phyloP scores from a whole-genome alignment of 768 basidiomycete species.

The Panaeolus papilionaceus region DNA sequence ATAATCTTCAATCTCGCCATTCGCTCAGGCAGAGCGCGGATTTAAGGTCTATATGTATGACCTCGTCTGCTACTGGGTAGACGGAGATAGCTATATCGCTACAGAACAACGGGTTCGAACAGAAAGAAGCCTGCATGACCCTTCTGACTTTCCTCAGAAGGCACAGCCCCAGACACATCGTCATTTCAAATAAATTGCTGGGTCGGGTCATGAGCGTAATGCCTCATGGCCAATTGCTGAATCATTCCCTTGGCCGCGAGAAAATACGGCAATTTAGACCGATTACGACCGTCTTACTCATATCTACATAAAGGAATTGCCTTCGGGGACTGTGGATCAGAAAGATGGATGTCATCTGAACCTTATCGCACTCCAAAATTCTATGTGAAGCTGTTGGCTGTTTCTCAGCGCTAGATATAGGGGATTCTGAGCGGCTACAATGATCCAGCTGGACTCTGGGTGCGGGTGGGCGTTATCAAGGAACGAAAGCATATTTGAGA shows the following conservation, averaged over 20 bases:
- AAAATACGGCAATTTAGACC: neutral
- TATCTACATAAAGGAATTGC: slow-evolving; percentile 2
- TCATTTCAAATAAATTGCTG: neutral
- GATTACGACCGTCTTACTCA: slow-evolving; percentile 9
- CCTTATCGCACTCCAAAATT: slow-evolving; percentile 2
- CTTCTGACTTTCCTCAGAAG: neutral
- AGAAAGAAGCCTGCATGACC: neutral
- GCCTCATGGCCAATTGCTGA: neutral
- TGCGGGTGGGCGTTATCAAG: neutral
- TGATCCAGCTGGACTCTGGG: neutral
- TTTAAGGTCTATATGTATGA: neutral
- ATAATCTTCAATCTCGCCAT: neutral
- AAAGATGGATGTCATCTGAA: neutral
- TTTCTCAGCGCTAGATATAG: slow-evolving; percentile 1
- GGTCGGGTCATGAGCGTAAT: neutral
- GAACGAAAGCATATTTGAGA: neutral
- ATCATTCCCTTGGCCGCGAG: neutral
- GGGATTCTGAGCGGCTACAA: neutral
- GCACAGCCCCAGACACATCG: neutral
- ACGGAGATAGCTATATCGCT: neutral
- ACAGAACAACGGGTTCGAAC: neutral
- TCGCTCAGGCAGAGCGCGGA: neutral
- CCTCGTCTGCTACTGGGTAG: neutral
- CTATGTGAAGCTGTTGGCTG: neutral
- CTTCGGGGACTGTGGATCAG: neutral